Base-by-base conservation (phyloP, 177 flowering plant species). In the Vitis hybrid region DNA sequence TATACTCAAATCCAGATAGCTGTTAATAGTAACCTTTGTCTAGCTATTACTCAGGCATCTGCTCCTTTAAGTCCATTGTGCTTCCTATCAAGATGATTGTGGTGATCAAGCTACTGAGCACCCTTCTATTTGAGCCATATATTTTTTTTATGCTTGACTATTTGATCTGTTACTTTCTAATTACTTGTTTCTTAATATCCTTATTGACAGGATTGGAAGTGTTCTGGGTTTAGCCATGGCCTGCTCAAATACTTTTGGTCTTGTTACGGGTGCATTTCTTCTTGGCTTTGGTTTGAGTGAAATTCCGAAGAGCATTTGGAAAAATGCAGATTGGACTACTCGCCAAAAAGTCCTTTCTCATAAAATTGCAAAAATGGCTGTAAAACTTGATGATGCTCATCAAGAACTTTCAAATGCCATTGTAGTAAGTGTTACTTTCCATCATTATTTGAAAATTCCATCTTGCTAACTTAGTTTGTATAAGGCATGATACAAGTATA, bases 271-370 rank as follows among this genome's bases (percentile, higher is more conserved):
- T 71, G 97, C 95, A 81, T 94, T 96, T 86, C 94, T 96, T 81
- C 97, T 96, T 77, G 99, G 99, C 51, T 96, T 96, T 88, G 97
- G 95, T 69, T 83, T 96, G 85, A 91, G 95, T 78, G 98, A 94
- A 83, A 96, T 96, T 79, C 98, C 99, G 48, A 94, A 85, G 77
- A 85, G 84, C 84, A 81, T 87, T 54, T 96, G 99, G 99, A 92
- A 79, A 85, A 91, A 96, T 86, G 90, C 99, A 46, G 99, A 92
- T 70, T 96, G 98, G 99, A 90, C 81, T 49, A 87, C 80, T 68
- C 90, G 93, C 30, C 98, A 96, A 71, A 96, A 94, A 82, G 84
- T 87, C 71, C 91, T 96, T 35, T 90, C 98, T 46, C 99, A 94
- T 76, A 89, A 85, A 77, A 88, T 96, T 80, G 91, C 98, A 18